phyloP scores from a whole-genome alignment of 2,329 filamentous ascomycete species.

The Sclerotinia spermophila region DNA sequence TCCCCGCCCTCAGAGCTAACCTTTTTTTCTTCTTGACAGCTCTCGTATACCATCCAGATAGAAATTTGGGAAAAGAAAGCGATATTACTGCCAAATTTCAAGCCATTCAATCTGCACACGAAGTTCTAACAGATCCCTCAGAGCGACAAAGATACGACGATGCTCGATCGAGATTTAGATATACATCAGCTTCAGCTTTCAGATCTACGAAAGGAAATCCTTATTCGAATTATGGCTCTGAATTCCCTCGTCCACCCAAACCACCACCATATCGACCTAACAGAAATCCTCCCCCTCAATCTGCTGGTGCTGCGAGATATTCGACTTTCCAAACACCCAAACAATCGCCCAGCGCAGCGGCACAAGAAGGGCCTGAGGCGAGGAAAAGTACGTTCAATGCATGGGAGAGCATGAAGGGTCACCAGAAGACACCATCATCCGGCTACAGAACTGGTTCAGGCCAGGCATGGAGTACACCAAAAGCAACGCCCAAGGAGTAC shows the following conservation, averaged over 20 bases:
- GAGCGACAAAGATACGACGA: constrained; percentile 37
- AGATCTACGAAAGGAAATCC: constrained; percentile 36
- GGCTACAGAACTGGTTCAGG: constrained; percentile 21
- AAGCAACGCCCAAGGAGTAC: constrained; percentile 28
- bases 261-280: constrained; percentile 28
- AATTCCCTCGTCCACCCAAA: constrained; percentile 36
- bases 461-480: constrained; percentile 24
- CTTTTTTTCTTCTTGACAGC: constrained; percentile 41
- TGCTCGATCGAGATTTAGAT: constrained; percentile 29
- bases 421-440: constrained; percentile 14
- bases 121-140: constrained; percentile 51
- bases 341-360: constrained; percentile 29
- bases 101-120: constrained; percentile 66
- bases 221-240: constrained; percentile 33
- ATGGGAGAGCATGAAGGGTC: constrained; percentile 35
- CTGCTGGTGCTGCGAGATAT: constrained; percentile 35
- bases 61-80: constrained; percentile 63
- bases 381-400: constrained; percentile 35
- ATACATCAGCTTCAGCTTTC: constrained; percentile 23
- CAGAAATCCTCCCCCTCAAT: constrained; percentile 29
- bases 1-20: constrained; percentile 9
- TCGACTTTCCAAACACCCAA: constrained; percentile 33
- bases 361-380: constrained; percentile 35
- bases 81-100: constrained; percentile 68
- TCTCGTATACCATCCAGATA: constrained; percentile 66